Evolutionary conservation across 768 basidiomycete species (phyloP).

Genomic region (Porpolomopsis calyptriformis): DNA sequence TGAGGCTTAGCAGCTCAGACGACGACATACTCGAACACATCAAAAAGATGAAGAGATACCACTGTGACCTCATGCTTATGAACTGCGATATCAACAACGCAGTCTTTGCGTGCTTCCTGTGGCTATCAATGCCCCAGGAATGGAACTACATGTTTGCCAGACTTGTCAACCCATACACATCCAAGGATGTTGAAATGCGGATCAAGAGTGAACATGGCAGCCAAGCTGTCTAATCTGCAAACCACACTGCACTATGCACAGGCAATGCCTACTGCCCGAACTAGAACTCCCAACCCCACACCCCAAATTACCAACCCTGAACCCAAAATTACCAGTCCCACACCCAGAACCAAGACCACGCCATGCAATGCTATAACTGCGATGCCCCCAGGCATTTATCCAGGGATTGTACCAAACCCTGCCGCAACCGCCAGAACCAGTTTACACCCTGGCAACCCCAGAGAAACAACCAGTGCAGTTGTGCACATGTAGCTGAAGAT

Average conservation of each 20-base stretch:
- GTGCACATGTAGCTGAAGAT: too few species aligned
- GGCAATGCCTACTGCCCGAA: background rate
- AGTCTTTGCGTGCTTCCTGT: conserved; percentile 1
- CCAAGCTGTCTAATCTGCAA: background rate
- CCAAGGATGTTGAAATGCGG: background rate
- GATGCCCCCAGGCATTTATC: too few species aligned
- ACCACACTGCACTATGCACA: background rate
- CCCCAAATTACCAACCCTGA: too few species aligned
- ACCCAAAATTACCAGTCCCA: too few species aligned
- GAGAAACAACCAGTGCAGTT: too few species aligned
- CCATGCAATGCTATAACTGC: too few species aligned
- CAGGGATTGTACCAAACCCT: too few species aligned
- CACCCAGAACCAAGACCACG: too few species aligned
- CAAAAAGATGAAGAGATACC: background rate
- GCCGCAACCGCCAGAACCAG: too few species aligned
- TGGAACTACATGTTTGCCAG: conserved; percentile 2
- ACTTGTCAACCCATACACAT: background rate
- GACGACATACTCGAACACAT: background rate
- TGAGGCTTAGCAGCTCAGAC: background rate
- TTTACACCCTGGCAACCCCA: too few species aligned
- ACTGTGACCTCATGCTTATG: background rate
- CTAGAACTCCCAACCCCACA: background rate
- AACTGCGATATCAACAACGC: background rate
- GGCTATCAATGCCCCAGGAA: background rate
- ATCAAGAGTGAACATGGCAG: conserved; percentile 1